phyloP scores from a whole-genome alignment of 139 green algal genomes.

The Coccomyxa sp. region DNA sequence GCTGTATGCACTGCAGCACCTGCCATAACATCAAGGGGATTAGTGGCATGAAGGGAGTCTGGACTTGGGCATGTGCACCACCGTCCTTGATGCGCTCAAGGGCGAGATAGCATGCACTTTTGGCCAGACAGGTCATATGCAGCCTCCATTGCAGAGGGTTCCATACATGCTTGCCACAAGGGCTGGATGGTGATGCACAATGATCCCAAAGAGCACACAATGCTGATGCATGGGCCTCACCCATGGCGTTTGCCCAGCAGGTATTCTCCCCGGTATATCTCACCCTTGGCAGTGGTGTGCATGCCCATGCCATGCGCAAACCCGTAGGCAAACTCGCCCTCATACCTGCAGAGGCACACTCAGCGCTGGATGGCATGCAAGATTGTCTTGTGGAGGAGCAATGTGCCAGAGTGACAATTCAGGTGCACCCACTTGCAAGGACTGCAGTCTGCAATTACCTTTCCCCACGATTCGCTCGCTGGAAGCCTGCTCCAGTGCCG shows the following conservation, averaged over 20 bases:
- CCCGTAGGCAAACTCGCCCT: conserved; percentile 83
- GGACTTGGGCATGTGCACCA: background rate
- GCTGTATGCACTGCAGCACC: background rate
- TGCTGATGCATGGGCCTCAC: conserved; percentile 27
- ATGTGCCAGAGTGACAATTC: background rate
- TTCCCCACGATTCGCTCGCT: conserved; percentile 51
- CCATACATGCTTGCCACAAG: background rate
- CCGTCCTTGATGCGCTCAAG: background rate
- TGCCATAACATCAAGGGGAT: too few species aligned
- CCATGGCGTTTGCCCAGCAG: conserved; percentile 69
- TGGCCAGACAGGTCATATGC: background rate
- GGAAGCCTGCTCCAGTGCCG: conserved; percentile 70
- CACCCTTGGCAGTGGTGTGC: conserved; percentile 51
- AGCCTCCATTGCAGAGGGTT: background rate
- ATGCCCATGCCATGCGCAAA: conserved; percentile 83
- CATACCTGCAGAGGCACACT: conserved; percentile 59
- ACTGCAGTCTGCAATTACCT: conserved; percentile 28
- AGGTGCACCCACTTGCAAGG: background rate
- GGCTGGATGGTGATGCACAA: background rate
- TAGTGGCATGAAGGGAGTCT: background rate
- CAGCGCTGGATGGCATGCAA: background rate
- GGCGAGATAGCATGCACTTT: background rate
- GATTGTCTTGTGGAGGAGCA: background rate
- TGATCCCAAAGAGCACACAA: background rate
- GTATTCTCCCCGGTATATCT: conserved; percentile 80